Conservation (phyloP, 2,329 filamentous ascomycete genomes). For the Ophiostoma fasciatum region DNA sequence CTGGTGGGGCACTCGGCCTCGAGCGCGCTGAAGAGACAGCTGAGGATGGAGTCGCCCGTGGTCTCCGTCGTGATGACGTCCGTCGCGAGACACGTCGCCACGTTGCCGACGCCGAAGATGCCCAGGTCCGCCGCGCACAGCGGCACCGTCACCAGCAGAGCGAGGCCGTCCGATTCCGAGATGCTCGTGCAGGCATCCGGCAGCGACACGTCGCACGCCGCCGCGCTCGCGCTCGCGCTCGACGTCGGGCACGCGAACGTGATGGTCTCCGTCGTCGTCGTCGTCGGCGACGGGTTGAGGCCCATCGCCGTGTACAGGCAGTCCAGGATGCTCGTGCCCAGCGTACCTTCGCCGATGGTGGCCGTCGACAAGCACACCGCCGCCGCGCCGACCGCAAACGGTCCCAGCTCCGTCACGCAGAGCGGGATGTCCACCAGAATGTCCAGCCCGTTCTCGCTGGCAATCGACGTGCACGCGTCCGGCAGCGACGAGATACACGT, state of each 20-base stretch:
- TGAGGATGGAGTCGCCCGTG: slow-evolving; percentile 4
- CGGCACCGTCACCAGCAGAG: slow-evolving; percentile 14
- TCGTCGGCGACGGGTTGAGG: background rate
- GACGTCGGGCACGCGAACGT: slow-evolving; percentile 1
- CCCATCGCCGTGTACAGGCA: slow-evolving; percentile 6
- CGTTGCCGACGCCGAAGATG: slow-evolving; percentile 13
- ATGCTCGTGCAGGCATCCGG: slow-evolving; percentile 3
- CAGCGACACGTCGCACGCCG: slow-evolving; percentile 3
- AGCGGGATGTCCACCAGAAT: slow-evolving; percentile 1
- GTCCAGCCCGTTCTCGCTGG: background rate
- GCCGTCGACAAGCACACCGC: slow-evolving; percentile 6
- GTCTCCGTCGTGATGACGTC: background rate
- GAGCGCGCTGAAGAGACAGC: slow-evolving; percentile 6
- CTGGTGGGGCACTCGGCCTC: slow-evolving; percentile 5
- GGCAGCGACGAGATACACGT: slow-evolving; percentile 6
- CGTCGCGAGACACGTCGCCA: slow-evolving; percentile 4
- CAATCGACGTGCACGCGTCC: slow-evolving; percentile 2
- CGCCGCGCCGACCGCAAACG: slow-evolving; percentile 6
- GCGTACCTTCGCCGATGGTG: background rate
- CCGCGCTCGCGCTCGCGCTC: background rate
- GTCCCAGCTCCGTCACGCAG: slow-evolving; percentile 9
- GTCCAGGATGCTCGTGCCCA: slow-evolving; percentile 4
- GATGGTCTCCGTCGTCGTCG: background rate
- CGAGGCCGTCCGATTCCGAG: background rate
- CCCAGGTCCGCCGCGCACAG: slow-evolving; percentile 17